A percentile compares a stretch with the other conserved stretches of the same genome.
Conservation (phyloP, 163 green algal species). For the Botryococcus braunii region DNA sequence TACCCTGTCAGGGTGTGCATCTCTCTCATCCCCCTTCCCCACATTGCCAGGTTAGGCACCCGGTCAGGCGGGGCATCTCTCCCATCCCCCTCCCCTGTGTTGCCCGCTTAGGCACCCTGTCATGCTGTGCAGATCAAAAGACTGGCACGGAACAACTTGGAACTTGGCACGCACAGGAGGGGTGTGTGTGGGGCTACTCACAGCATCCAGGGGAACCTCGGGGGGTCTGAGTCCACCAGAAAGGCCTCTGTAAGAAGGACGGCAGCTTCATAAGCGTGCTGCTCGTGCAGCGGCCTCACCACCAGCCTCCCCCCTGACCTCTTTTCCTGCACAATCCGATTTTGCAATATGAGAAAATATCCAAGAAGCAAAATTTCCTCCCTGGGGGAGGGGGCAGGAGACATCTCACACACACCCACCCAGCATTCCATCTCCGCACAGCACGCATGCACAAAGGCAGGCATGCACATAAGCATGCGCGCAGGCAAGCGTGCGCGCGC, state of each 20-base stretch:
- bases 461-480: neutral
- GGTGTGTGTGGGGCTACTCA: constrained; percentile 1
- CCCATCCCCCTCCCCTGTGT: neutral
- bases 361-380: too few species aligned
- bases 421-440: neutral
- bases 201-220: constrained; percentile 12
- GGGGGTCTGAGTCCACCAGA: constrained; percentile 3
- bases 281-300: constrained; percentile 9
- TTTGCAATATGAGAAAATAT: too few species aligned
- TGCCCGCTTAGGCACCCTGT: too few species aligned
- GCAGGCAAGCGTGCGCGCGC: neutral
- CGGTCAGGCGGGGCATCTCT: neutral
- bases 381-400: too few species aligned
- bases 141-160: neutral
- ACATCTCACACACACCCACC: neutral
- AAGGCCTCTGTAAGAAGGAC: constrained; percentile 10
- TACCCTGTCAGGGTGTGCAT: neutral
- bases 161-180: neutral
- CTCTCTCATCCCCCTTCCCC: neutral
- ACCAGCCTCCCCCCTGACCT: neutral
- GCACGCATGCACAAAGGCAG: neutral
- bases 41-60: neutral
- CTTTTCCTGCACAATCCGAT: constrained; percentile 3
- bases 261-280: constrained; percentile 11
- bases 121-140: neutral